Evolutionary conservation across 495 filamentous ascomycete genomes (phyloP), one percentile per base, ranked within the genome.

Genomic region (Podospora comata): DNA sequence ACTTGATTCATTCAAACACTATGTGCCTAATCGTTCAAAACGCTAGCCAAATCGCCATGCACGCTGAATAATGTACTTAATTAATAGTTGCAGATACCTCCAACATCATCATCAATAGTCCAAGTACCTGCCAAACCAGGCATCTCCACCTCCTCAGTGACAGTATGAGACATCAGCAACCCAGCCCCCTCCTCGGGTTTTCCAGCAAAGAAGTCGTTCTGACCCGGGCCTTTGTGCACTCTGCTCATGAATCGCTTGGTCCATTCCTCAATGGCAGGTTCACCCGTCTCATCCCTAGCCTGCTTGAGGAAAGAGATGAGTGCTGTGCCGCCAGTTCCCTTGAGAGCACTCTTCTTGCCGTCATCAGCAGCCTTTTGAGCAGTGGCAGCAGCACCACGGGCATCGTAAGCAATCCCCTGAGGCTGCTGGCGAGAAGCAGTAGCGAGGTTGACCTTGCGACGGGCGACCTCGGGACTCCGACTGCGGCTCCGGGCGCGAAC

Each of bases 251-350:
- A 82, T 30, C 90, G 83, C 70, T 84, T 83, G 0, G 91, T 90
- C 93, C 93, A 96, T 2, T 87, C 84, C 71, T 94, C 90, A 26
- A 97, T 88, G 11, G 93, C 91, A 9, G 92, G 92, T 77, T 98
- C 95, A 55, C 92, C 91, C 5, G 94, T 98, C 82, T 99, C 95
- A 74, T 98, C 94, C 4, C 94, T 83, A 2, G 94, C 91, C 78
- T 97, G 94, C 76, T 95, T 97, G 64, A 99, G 75, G 75, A 99
- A 99, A 0, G 94, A 91, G 61, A 97, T 93, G 57, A 99, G 78
- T 5, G 92, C 90, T 0, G 94, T 97, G 1, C 94, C 94, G 39
- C 95, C 95, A 0, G 95, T 99, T 26, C 95, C 95, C 44, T 89
- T 91, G 0, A 98, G 84, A 67, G 89, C 91, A 70, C 86, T 75